Evolutionary conservation across 768 basidiomycete genomes (phyloP), one percentile per base, ranked within the genome.

Genomic region (Dioszegia crocea): DNA sequence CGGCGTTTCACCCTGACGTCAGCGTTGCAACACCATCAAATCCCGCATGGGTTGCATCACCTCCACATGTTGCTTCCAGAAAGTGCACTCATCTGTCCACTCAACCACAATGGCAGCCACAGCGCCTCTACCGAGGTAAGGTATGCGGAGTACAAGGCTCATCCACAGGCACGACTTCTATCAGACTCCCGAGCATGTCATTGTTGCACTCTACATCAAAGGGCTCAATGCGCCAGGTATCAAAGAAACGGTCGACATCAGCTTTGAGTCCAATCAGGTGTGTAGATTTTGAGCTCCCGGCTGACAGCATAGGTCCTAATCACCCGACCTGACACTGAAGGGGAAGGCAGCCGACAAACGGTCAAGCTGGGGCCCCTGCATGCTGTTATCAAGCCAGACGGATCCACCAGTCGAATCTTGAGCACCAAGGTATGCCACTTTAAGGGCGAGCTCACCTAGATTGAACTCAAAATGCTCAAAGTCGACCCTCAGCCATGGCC

Each of bases 391-490:
- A 83, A 87, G 71, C 78, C 86, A 4, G 80, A 80, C 29, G 79
- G 80, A 57, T 84, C 85, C 65, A 80, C 81, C 24, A 87, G 79
- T 73, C 84, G 84, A 11, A 84, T 93, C 17, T 84, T 89, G 21
- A 88, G 86, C 71, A 85, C 91, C 67, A 97, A 97, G 77, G 75
- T 48, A 16, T 16, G 11, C 23, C 54, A 14, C 47, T 4, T n/a
- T 12, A n/a, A 4, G 24, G 12, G 10, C 9, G 29, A 19, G 3
- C 23, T 16, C 17, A 27, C 21, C 2, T 59, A 77, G 75, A 82
- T 97, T 55, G 94, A 99, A 77, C 76, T 97, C 53, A 83, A 83
- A 21, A 80, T 99, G 26, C 79, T 71, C 44, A 97, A 98, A 79
- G 79, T 80, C 61, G 82, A 77, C 0, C 77, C 76, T 3, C 87